Conservation (phyloP, 1,284 basidiomycete species). For the Mycosarcoma maydis region DNA sequence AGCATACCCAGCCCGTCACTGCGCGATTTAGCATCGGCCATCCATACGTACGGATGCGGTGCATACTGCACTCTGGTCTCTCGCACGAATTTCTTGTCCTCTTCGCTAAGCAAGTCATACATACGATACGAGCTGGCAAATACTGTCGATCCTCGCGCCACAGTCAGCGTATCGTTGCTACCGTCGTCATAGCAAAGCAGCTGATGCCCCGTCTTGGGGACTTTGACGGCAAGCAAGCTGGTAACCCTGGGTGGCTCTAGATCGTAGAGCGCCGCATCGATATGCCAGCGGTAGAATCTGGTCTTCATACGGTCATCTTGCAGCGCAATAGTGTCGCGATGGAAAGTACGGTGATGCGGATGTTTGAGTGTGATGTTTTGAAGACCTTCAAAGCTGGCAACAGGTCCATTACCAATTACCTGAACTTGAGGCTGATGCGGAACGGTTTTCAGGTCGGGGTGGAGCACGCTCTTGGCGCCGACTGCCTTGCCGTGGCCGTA, state of each 20-base stretch:
- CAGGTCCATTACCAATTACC: constrained; percentile 1
- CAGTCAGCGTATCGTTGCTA: neutral
- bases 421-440: constrained; percentile 6
- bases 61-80: constrained; percentile 6
- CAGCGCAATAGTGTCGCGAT: neutral
- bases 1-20: constrained; percentile 4
- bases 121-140: constrained; percentile 4
- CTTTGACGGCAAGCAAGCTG: constrained; percentile 5
- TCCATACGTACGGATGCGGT: constrained; percentile 5
- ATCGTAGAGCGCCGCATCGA: constrained; percentile 6
- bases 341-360: constrained; percentile 5
- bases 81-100: constrained; percentile 6
- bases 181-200: constrained; percentile 2
- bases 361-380: constrained; percentile 4
- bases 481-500: constrained; percentile 5
- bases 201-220: constrained; percentile 3
- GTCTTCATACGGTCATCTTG: neutral
- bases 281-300: constrained; percentile 4
- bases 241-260: constrained; percentile 4
- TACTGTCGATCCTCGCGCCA: constrained; percentile 4
- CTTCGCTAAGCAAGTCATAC: constrained; percentile 9
- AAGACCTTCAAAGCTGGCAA: constrained; percentile 3
- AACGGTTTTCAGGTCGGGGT: constrained; percentile 2
- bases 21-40: constrained; percentile 6
- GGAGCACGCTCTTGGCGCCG: constrained; percentile 2